Conservation (phyloP, 2,329 filamentous ascomycete genomes). For the Aspergillus quadricinctus region DNA sequence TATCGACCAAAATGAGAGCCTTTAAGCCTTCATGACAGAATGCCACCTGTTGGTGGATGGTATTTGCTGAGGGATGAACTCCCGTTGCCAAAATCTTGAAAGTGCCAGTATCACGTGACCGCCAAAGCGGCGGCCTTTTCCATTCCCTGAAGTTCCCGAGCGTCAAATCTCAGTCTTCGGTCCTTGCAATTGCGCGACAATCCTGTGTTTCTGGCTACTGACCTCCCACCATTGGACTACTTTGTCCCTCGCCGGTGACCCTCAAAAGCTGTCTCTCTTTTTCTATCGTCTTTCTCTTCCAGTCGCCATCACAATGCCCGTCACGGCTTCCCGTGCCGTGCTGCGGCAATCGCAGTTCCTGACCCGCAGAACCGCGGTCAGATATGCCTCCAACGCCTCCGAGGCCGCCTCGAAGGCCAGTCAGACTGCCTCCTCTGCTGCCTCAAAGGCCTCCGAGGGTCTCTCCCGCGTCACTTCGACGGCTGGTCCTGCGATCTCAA, state of each 20-base stretch:
- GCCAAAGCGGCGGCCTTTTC: background rate
- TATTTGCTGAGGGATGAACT: background rate
- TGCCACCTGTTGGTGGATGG: background rate
- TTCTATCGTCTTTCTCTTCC: constrained; percentile 20
- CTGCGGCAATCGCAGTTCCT: constrained; percentile 47
- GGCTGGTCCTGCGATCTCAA: constrained; percentile 71
- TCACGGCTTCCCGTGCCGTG: constrained; percentile 40
- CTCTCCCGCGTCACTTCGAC: constrained; percentile 76
- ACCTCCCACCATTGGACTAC: constrained; percentile 38
- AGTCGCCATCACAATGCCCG: constrained; percentile 39
- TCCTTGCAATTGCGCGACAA: constrained; percentile 32
- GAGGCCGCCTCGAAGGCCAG: constrained; percentile 44
- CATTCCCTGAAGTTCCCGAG: constrained; percentile 42
- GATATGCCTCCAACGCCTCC: constrained; percentile 45
- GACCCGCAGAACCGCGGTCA: constrained; percentile 42
- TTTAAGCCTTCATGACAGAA: background rate
- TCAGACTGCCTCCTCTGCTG: constrained; percentile 39
- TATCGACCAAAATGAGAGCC: background rate
- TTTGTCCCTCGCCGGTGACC: constrained; percentile 29
- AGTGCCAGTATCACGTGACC: background rate
- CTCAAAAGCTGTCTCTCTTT: constrained; percentile 23
- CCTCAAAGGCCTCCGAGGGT: constrained; percentile 70
- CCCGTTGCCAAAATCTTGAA: background rate
- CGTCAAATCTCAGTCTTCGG: constrained; percentile 36
- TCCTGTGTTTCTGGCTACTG: constrained; percentile 23